Conservation (phyloP, 2,329 filamentous ascomycete genomes). For the Penicillium vulpinum region DNA sequence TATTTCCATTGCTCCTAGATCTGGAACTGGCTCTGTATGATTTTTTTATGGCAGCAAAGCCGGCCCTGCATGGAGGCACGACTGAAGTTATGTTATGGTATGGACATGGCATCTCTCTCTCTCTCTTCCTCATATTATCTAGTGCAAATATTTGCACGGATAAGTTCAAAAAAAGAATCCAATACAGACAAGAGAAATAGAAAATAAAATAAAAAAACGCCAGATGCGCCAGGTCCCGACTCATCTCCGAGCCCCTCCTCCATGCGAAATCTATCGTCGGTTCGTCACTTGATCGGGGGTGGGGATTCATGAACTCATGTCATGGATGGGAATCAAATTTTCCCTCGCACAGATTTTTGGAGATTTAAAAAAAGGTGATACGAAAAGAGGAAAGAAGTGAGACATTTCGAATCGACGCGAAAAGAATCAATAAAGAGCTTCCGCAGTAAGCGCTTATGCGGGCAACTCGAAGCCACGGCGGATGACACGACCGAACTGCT, state of each 20-base stretch:
- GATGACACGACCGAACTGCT: constrained; percentile 64
- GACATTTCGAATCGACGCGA: constrained; percentile 3
- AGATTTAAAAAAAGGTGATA: constrained; percentile 14
- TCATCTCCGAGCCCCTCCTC: constrained; percentile 28
- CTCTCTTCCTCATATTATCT: constrained; percentile 12
- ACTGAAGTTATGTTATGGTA: constrained; percentile 11
- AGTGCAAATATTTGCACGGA: not conserved
- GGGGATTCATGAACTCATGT: constrained; percentile 30
- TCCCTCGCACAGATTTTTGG: constrained; percentile 11
- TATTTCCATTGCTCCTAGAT: not conserved
- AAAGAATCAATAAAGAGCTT: constrained; percentile 12
- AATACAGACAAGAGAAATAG: constrained; percentile 20
- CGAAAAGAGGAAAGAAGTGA: constrained; percentile 16
- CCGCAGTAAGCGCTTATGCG: constrained; percentile 47
- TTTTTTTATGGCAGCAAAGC: constrained; percentile 12
- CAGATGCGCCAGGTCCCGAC: constrained; percentile 30
- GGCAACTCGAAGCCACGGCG: constrained; percentile 83
- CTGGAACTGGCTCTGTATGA: constrained; percentile 3
- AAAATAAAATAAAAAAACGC: constrained; percentile 23
- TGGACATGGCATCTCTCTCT: constrained; percentile 9
- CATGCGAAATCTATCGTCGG: constrained; percentile 30
- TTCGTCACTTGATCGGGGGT: constrained; percentile 24
- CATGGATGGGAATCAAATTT: constrained; percentile 15
- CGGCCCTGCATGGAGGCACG: not conserved
- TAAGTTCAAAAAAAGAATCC: constrained; percentile 8